Evolutionary conservation across 2,329 filamentous ascomycete genomes (phyloP), one percentile per base, ranked within the genome.

Genomic region (Fusarium sp.): DNA sequence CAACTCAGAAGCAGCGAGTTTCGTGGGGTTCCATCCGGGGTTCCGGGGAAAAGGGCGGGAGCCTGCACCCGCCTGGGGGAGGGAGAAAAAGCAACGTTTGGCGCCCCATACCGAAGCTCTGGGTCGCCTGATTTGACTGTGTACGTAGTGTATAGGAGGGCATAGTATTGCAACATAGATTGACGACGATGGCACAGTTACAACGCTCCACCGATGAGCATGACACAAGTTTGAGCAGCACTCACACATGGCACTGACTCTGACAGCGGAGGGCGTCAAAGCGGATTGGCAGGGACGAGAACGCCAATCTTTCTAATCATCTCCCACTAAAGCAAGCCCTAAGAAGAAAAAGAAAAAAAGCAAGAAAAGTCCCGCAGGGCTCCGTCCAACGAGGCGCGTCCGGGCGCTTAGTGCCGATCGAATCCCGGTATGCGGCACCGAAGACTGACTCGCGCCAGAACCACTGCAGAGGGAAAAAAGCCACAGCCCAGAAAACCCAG

Each of bases 11-110:
- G 36, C 31, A 48, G 7, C 28, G 12, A 12, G 43, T 48, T 48
- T 57, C 54, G 54, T 57, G 54, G 54, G 54, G 54, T 40, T 57
- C 27, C 43, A 57, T 48, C 54, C 43, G 54, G 54, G 54, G 30
- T 31, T 57, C 54, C 34, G 54, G 53, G 53, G 53, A 57, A 50
- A 34, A 36, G 47, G 46, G 28, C 18, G 16, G 13, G 41, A 28
- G n/a, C n/a, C 50, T 46, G 40, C 15, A 36, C n/a, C 23, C 27
- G 53, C 37, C 40, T 37, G 53, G 53, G 53, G 41, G 36, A 16
- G 40, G 13, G n/a, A 31, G 46, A 51, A 48, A 57, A 47, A 47
- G 54, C 54, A 57, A 57, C 12, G 43, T 37, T 23, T 10, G 30
- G 13, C 12, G 23, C 31, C 43, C 47, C 43, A 12, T 40, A 30